Base-by-base conservation (phyloP, 805 yeast species). In the Cyberlindnera japonica region DNA sequence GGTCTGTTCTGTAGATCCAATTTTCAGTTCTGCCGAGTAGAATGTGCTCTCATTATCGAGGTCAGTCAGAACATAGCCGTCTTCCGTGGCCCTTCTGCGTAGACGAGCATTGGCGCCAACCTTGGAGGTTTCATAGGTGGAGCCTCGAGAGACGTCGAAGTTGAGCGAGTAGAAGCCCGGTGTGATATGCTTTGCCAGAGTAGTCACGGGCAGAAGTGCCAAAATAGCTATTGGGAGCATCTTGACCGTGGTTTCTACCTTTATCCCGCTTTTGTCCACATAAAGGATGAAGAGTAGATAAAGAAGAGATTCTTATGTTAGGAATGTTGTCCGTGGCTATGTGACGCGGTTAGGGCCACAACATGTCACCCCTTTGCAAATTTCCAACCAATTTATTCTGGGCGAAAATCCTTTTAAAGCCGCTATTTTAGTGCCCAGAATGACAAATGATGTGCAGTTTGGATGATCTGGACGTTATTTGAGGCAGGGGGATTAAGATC, bases 1-100 rank as follows among this genome's bases (percentile, higher is more conserved):
- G n/a, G 64, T 58, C 51, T 81, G 82, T 1, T 66, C 54, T 1
- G 80, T 72, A 0, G 85, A 74, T 4, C 93, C 91, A 16, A 83
- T 55, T 18, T 58, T 50, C 23, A 76, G 44, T 5, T 61, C 62
- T 3, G 71, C 74, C 15, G 73, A 60, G 49, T 74, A 77, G 46
- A 74, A 77, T 6, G 67, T 58, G 12, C 53, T 45, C 37, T 65
- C 62, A 46, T 74, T 75, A 9, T 52, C 49, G 15, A 75, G 45
- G 6, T 48, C 60, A 40, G 68, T 57, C 4, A 54, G 50, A 9
- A 63, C 63, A 3, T 53, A 44, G 6, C 64, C 67, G 18, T 61
- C 61, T 2, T 18, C 38, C 4, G 33, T 16, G 7, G 14, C 43
- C 34, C 48, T 41, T 12, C 24, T 37, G 9, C 21, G 33, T 18